Percentiles rank a stretch among this genome's conserved stretches.
Conservation (phyloP, 2,329 filamentous ascomycete genomes). For the Diaporthe nobilis region DNA sequence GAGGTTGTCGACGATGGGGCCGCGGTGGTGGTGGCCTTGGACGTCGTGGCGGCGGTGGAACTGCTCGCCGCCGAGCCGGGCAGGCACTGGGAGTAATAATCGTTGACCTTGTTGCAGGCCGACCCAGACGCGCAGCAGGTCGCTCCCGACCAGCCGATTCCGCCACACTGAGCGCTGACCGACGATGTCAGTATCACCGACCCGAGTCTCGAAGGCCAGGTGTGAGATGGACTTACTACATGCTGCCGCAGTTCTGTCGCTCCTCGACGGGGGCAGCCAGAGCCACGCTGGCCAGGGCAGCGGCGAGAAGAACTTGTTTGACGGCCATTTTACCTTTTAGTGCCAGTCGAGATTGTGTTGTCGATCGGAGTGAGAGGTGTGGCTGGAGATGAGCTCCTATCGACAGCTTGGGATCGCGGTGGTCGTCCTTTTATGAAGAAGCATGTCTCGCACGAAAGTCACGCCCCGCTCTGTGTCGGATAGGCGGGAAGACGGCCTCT, state of each 20-base stretch:
- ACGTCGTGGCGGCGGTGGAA: conserved; percentile 42
- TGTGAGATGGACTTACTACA: conserved; percentile 49
- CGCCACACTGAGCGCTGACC: conserved; percentile 58
- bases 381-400: conserved; percentile 26
- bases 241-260: conserved; percentile 54
- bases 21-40: conserved; percentile 41
- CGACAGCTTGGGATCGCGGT: neutral
- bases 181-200: conserved; percentile 30
- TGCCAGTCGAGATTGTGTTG: conserved; percentile 23
- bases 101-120: conserved; percentile 54
- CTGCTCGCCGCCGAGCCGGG: conserved; percentile 45
- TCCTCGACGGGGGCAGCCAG: conserved; percentile 60
- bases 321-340: conserved; percentile 45
- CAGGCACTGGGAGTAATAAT: conserved; percentile 57
- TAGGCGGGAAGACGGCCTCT: conserved; percentile 28
- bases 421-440: conserved; percentile 19
- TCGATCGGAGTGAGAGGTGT: conserved; percentile 30
- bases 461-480: conserved; percentile 18
- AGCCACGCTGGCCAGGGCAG: conserved; percentile 53
- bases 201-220: neutral
- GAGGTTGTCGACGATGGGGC: conserved; percentile 45
- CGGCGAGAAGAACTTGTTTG: conserved; percentile 50
- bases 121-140: conserved; percentile 60
- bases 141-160: conserved; percentile 59
- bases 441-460: neutral